Percentiles rank a stretch among this genome's conserved stretches.
Conservation (phyloP, 2,329 filamentous ascomycete genomes). For the Alternaria sp. region DNA sequence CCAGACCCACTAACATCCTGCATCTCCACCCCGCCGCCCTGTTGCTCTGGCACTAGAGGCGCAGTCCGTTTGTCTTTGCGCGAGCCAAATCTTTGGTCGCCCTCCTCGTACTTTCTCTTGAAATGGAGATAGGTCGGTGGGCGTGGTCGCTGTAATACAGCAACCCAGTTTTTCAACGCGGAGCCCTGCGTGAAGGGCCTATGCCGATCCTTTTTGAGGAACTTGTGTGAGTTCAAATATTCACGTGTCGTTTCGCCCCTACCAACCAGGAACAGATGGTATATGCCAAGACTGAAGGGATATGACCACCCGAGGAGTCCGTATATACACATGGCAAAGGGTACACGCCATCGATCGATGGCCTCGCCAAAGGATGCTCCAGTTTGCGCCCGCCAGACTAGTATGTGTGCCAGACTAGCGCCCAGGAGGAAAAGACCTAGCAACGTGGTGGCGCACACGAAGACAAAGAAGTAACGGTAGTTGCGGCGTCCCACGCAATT, state of each 20-base stretch:
- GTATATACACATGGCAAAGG: conserved; percentile 89
- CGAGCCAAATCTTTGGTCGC: conserved; percentile 81
- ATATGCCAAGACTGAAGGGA: conserved; percentile 80
- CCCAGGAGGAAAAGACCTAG: conserved; percentile 77
- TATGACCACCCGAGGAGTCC: conserved; percentile 77
- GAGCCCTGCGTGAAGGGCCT: conserved; percentile 84
- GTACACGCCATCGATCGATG: conserved; percentile 74
- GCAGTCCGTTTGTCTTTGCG: conserved; percentile 60
- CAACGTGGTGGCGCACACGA: conserved; percentile 79
- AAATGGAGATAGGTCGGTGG: conserved; percentile 89
- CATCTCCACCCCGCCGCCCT: conserved; percentile 72
- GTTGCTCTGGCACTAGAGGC: conserved; percentile 57
- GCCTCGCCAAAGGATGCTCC: conserved; percentile 70
- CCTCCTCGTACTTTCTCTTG: conserved; percentile 75
- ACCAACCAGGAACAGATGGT: conserved; percentile 90
- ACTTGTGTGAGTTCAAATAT: conserved; percentile 95
- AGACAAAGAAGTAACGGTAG: conserved; percentile 97
- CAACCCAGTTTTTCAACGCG: conserved; percentile 77
- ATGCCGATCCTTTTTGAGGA: conserved; percentile 88
- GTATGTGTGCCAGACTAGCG: conserved; percentile 79
- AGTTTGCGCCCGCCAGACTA: conserved; percentile 71
- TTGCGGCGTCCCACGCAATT: conserved; percentile 97
- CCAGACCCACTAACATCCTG: conserved; percentile 53
- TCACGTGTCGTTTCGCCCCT: conserved; percentile 94
- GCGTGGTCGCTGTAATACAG: conserved; percentile 81